Conservation (phyloP, 495 filamentous ascomycete species). For the Xylaria venustula region DNA sequence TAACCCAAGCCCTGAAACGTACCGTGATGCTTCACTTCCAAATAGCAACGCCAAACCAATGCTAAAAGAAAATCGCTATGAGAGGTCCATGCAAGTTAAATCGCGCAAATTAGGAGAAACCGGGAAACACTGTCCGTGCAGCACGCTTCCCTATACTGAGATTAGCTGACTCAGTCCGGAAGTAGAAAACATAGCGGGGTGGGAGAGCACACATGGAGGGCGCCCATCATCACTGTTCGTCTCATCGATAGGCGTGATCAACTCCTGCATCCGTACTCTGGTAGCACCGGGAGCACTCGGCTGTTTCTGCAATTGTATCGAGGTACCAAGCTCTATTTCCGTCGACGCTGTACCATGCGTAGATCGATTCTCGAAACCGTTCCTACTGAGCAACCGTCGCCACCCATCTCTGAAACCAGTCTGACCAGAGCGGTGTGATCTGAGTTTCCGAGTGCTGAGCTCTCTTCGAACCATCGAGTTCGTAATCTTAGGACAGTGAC, state of each 20-base stretch:
- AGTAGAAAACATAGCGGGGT: neutral
- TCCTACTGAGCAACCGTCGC: neutral
- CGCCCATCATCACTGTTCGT: conserved; percentile 32
- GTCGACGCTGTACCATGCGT: neutral
- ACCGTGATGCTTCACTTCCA: neutral
- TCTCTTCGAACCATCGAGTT: conserved; percentile 81
- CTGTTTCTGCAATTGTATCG: conserved; percentile 22
- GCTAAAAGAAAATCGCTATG: neutral
- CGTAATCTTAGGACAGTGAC: conserved; percentile 71
- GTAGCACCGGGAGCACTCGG: conserved; percentile 15
- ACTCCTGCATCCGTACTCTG: conserved; percentile 27
- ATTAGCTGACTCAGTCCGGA: conserved; percentile 8
- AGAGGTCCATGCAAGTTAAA: neutral
- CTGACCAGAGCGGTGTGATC: conserved; percentile 21
- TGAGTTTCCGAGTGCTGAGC: conserved; percentile 50
- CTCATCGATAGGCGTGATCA: conserved; percentile 29
- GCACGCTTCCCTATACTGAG: conserved; percentile 7
- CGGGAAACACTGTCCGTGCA: conserved; percentile 10
- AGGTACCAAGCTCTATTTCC: conserved; percentile 18
- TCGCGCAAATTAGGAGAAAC: conserved; percentile 5
- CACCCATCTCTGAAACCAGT: neutral
- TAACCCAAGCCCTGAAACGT: neutral
- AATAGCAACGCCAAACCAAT: conserved; percentile 10
- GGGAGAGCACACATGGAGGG: conserved; percentile 24
- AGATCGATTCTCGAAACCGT: neutral